Evolutionary conservation across 441 rosid genomes (phyloP).

Genomic region (Populus trichocarpa): DNA sequence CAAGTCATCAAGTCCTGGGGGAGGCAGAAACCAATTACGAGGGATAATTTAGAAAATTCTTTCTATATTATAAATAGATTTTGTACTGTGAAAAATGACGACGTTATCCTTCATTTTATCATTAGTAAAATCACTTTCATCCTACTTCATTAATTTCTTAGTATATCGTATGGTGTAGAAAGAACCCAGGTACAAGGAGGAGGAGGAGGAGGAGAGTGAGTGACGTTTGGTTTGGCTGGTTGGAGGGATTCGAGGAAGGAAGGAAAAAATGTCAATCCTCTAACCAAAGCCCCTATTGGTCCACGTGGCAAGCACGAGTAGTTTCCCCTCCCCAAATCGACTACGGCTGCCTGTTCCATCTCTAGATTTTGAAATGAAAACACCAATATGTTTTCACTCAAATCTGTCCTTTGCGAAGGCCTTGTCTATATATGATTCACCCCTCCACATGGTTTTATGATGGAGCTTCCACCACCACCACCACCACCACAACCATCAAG

Average conservation of each 20-base stretch:
- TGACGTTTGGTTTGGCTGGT: background rate
- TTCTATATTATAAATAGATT: no score
- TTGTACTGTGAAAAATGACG: no score
- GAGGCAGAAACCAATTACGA: no score
- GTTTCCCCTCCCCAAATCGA: constrained; percentile 24
- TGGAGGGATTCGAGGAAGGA: background rate
- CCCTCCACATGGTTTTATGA: constrained; percentile 52
- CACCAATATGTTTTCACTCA: constrained; percentile 38
- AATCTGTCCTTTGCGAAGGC: constrained; percentile 42
- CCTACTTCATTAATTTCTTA: no score
- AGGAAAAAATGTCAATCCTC: constrained; percentile 13
- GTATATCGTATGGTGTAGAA: no score
- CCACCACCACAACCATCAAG: constrained; percentile 23
- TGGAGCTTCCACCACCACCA: constrained; percentile 59
- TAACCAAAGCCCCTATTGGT: constrained; percentile 33
- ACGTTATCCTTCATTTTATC: no score
- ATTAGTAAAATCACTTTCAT: no score
- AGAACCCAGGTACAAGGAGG: background rate
- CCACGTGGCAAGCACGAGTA: constrained; percentile 49
- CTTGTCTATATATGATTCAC: constrained; percentile 40
- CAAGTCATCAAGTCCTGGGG: no score
- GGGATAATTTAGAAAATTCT: no score
- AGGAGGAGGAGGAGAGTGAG: constrained; percentile 14
- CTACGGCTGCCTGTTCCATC: constrained; percentile 37
- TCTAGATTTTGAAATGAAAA: constrained; percentile 52